phyloP scores from a whole-genome alignment of 129 eudicot species.

The Saussurea involucrata region DNA sequence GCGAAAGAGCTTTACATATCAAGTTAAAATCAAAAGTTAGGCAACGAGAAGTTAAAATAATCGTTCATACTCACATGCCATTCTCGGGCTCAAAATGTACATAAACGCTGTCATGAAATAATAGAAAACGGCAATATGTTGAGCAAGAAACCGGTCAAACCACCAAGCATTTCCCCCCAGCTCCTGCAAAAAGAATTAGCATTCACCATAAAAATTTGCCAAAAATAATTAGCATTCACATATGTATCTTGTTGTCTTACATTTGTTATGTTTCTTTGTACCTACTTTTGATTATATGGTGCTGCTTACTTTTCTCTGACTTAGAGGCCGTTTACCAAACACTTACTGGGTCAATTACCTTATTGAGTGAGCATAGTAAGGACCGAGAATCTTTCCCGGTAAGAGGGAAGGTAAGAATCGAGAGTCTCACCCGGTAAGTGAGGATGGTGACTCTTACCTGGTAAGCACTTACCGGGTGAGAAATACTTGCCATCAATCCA shows the following conservation, averaged over 20 bases:
- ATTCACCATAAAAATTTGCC: background rate
- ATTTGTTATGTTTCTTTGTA: too few species aligned
- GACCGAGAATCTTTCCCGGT: too few species aligned
- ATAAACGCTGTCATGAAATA: conserved; percentile 86
- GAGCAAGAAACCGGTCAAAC: conserved; percentile 96
- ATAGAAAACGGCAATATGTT: conserved; percentile 79
- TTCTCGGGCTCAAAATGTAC: conserved; percentile 87
- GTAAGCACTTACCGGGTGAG: too few species aligned
- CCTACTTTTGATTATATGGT: too few species aligned
- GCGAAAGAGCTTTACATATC: background rate
- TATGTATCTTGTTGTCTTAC: background rate
- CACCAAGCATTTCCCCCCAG: conserved; percentile 97
- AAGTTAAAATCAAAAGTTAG: background rate
- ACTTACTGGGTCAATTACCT: too few species aligned
- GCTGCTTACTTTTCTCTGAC: too few species aligned
- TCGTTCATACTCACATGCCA: conserved; percentile 80
- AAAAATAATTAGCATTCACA: background rate
- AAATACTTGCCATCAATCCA: too few species aligned
- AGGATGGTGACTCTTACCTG: too few species aligned
- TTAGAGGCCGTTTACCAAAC: too few species aligned
- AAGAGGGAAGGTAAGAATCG: too few species aligned
- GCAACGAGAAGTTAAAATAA: background rate
- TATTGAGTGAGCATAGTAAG: too few species aligned
- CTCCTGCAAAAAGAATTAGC: conserved; percentile 58
- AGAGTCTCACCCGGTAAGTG: too few species aligned